Base-by-base conservation (phyloP, 2,329 filamentous ascomycete species). In the Fusarium sp. region DNA sequence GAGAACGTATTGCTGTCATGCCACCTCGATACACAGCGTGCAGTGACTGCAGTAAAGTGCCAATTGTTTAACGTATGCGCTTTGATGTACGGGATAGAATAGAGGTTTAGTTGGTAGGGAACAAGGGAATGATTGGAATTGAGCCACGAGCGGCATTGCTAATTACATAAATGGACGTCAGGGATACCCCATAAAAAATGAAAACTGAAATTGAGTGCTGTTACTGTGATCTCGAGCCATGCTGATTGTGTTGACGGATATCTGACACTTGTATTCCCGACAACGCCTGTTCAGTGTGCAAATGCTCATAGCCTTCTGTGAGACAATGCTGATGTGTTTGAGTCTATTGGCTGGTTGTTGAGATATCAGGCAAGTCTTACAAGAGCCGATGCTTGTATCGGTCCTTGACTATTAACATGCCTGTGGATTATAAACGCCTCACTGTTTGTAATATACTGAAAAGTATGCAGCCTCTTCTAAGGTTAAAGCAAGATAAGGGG, bases 41-140 rank as follows among this genome's bases (percentile, higher is more conserved):
- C 27, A 49, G 36, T 25, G 58, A 13, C 35, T 36, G 20, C 31
- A 55, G 27, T 42, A 20, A 52, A 35, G 35, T 25, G 38, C 10
- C 44, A 22, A 27, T 38, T 25, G 38, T 33, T 39, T 27, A 39
- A n/a, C 38, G 18, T 22, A 53, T 31, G 41, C 54, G 38, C 50
- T 59, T 62, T 52, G 27, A 64, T 70, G 70, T 75, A 73, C 39
- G 56, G 47, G 52, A 70, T 74, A 76, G 72, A 76, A 60, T 76
- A 70, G 61, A 73, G 67, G 56, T 47, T 36, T 50, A 36, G 36
- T 41, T 47, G 52, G 39, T 17, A 36, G 46, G 36, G 38, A 57
- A 53, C 17, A 56, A 14, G 65, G 31, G 36, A 57, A 27, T 53
- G 27, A 29, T 53, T 41, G 67, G 62, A 66, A 61, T 61, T 59